phyloP scores from a whole-genome alignment of 75 land plant genomes.

The Ceratopteris richardii region DNA sequence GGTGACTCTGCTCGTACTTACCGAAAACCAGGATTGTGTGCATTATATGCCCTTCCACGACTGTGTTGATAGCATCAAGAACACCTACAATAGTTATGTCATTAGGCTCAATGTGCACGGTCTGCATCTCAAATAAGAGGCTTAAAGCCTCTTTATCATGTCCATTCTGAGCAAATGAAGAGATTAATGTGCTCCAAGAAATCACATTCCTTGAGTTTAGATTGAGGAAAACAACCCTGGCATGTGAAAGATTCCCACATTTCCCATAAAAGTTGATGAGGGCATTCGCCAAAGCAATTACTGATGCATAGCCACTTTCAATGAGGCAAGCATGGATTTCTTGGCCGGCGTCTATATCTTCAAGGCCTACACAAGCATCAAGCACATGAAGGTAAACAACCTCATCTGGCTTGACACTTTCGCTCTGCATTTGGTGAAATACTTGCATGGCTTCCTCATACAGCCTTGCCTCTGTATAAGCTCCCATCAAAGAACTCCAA shows the following conservation, averaged over 20 bases:
- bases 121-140: constrained; percentile 11
- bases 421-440: constrained; percentile 22
- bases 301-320: constrained; percentile 13
- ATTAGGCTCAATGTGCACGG: constrained; percentile 12
- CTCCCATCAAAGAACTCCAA: constrained; percentile 36
- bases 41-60: background rate
- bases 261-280: constrained; percentile 34
- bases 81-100: constrained; percentile 14
- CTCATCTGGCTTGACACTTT: constrained; percentile 21
- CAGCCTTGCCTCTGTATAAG: constrained; percentile 16
- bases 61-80: constrained; percentile 8
- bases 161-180: constrained; percentile 21
- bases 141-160: constrained; percentile 12
- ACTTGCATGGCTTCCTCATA: constrained; percentile 19
- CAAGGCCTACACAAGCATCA: constrained; percentile 39
- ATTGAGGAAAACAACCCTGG: constrained; percentile 16
- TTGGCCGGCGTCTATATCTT: constrained; percentile 18
- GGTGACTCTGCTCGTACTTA: background rate
- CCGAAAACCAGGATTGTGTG: background rate
- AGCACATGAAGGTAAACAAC: constrained; percentile 32
- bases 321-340: constrained; percentile 12
- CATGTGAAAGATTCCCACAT: constrained; percentile 20
- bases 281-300: constrained; percentile 19
- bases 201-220: constrained; percentile 10
- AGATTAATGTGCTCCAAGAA: constrained; percentile 29